Conservation (phyloP, 257 asterid genomes). For the Schizonepeta tenuifolia region DNA sequence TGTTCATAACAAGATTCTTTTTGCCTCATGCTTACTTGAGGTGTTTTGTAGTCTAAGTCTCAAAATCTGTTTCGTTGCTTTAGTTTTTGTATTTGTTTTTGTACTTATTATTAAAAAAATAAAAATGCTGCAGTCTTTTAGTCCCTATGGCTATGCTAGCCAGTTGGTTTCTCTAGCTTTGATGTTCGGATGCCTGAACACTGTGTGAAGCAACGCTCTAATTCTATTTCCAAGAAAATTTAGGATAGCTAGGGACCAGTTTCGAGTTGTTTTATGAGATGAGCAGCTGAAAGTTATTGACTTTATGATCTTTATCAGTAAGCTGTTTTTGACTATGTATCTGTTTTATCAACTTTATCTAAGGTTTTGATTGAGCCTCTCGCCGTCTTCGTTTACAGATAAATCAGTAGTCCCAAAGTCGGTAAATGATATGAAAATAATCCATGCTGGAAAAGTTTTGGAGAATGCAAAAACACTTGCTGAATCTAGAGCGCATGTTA, state of each 20-base stretch:
- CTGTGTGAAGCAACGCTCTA: neutral
- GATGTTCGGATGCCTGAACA: neutral
- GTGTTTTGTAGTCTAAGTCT: neutral
- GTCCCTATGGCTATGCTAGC: neutral
- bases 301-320: too few species aligned
- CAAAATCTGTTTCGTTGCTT: neutral
- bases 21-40: neutral
- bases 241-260: neutral
- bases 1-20: neutral
- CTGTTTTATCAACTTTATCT: neutral
- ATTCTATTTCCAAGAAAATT: neutral
- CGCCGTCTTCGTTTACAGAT: conserved; percentile 36
- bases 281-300: neutral
- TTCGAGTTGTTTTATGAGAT: neutral
- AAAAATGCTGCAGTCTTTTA: neutral
- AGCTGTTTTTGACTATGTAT: neutral
- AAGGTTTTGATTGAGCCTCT: conserved; percentile 9
- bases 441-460: conserved; percentile 60
- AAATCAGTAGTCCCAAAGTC: conserved; percentile 56
- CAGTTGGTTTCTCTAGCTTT: neutral
- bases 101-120: too few species aligned
- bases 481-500: conserved; percentile 46
- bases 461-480: conserved; percentile 62
- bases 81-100: neutral
- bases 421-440: conserved; percentile 56